These are phyloP conservation scores for Penicillium manginii DNA, from an alignment of 495 filamentous ascomycete species.

Conservation along the genomic window DNA sequence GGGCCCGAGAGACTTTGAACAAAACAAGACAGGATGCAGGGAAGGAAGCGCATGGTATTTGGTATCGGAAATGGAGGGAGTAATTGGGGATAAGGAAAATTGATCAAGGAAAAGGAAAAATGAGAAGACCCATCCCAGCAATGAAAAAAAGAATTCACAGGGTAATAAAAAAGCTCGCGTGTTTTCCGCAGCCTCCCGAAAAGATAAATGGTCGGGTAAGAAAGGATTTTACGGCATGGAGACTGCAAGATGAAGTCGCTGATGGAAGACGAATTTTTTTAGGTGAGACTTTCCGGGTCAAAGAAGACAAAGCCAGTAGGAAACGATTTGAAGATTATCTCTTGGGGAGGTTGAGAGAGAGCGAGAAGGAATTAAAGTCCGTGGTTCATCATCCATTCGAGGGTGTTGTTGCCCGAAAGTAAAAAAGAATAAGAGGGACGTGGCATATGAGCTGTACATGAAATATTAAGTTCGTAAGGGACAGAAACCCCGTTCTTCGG, in stretches of 20 bases:
- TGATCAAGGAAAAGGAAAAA: slow-evolving; percentile 13
- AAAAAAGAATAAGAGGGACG: slow-evolving; percentile 13
- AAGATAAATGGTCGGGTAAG: not conserved
- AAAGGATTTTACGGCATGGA: not conserved
- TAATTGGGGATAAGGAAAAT: slow-evolving; percentile 11
- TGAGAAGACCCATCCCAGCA: slow-evolving; percentile 11
- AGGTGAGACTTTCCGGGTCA: slow-evolving; percentile 2
- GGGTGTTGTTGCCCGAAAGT: slow-evolving; percentile 15
- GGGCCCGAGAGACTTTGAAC: not conserved
- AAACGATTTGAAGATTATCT: not conserved
- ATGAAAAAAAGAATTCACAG: slow-evolving; percentile 19
- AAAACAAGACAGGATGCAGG: slow-evolving; percentile 15
- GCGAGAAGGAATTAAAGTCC: slow-evolving; percentile 8
- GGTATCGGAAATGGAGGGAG: slow-evolving; percentile 36
- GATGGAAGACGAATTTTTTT: slow-evolving; percentile 12
- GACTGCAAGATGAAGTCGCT: slow-evolving; percentile 11
- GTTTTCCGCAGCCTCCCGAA: slow-evolving; percentile 18
- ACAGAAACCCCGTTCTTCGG: slow-evolving; percentile 1
- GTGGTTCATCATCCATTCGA: slow-evolving; percentile 22
- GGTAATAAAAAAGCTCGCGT: slow-evolving; percentile 19
- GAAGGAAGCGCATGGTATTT: slow-evolving; percentile 38
- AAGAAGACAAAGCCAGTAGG: not conserved
- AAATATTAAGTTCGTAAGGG: slow-evolving; percentile 42
- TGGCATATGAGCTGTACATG: slow-evolving; percentile 46
- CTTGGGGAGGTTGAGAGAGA: slow-evolving; percentile 1